Conservation (phyloP, 176 grass and related monocot genomes). For the Hsuehochloa calcarea region DNA sequence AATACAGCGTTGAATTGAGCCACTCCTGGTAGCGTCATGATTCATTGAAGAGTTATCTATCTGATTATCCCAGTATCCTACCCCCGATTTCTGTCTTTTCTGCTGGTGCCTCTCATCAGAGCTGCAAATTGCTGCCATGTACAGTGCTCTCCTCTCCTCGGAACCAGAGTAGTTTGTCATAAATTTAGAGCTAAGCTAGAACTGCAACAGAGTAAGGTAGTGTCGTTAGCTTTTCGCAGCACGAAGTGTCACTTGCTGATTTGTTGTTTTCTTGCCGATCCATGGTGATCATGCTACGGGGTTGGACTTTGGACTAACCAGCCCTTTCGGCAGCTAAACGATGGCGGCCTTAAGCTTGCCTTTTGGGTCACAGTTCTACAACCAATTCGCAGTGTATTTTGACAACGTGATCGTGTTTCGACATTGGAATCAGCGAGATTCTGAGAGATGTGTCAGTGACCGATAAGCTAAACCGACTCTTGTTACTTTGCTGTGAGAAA, state of each 20-base stretch:
- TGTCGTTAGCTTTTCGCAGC: constrained; percentile 20
- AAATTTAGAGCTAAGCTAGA: not conserved
- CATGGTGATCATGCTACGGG: not conserved
- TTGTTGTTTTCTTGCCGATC: not conserved
- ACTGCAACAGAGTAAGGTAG: not conserved
- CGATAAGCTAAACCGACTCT: not conserved
- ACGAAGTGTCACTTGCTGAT: constrained; percentile 27
- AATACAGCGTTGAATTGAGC: not conserved
- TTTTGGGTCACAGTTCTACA: constrained; percentile 6
- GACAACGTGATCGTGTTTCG: not conserved
- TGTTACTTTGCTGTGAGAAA: not conserved
- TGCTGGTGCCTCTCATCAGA: not conserved
- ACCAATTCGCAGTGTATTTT: not conserved
- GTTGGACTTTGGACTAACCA: not conserved
- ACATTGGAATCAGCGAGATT: not conserved
- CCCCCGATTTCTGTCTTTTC: constrained; percentile 17
- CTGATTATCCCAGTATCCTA: not conserved
- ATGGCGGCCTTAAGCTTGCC: constrained; percentile 4
- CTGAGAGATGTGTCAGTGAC: not conserved
- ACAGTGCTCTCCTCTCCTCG: not conserved
- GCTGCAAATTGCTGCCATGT: constrained; percentile 21
- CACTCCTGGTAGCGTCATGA: not conserved
- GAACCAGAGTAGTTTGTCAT: not conserved
- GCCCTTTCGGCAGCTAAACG: constrained; percentile 38
- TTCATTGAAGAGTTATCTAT: not conserved